A percentile compares a stretch with the other conserved stretches of the same genome.
Conservation (phyloP, 163 green algal species). For the Scenedesmus sp. region DNA sequence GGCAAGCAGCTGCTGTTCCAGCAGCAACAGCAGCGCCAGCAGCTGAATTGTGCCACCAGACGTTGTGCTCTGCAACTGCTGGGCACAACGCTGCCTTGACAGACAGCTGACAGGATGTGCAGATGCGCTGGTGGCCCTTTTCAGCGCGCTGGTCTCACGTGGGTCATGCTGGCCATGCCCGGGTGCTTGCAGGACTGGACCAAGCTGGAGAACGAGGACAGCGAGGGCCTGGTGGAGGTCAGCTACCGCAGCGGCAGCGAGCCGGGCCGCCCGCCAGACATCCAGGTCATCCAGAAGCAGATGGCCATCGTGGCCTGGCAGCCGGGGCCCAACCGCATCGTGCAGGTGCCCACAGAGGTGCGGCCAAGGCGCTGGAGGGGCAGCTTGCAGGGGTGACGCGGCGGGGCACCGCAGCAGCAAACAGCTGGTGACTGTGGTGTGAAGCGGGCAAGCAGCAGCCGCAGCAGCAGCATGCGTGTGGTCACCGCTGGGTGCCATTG, state of each 20-base stretch:
- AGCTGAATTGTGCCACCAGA: not conserved
- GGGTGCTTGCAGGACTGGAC: constrained; percentile 87
- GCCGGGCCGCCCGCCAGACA: constrained; percentile 80
- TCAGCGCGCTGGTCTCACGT: not conserved
- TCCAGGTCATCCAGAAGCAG: constrained; percentile 86
- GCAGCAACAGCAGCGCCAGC: not conserved
- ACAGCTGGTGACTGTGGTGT: not conserved
- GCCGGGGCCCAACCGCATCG: constrained; percentile 88
- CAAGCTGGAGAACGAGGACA: constrained; percentile 86
- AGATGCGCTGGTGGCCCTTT: not conserved
- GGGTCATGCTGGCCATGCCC: not conserved
- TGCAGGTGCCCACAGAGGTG: constrained; percentile 86
- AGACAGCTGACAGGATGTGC: not conserved
- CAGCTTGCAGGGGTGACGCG: not conserved
- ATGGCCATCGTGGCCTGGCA: constrained; percentile 98
- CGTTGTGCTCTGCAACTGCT: not conserved
- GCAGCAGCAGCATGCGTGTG: not conserved
- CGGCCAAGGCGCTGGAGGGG: not conserved
- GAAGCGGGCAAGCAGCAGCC: not conserved
- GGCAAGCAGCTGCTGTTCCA: not conserved
- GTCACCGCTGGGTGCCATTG: not conserved
- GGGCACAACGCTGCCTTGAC: not conserved
- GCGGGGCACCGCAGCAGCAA: not conserved
- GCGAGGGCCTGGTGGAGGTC: constrained; percentile 88
- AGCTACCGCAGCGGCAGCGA: constrained; percentile 79